A percentile compares a stretch with the other conserved stretches of the same genome.
These are phyloP conservation scores for Karstenula rhodostoma DNA, from an alignment of 2,329 filamentous ascomycete genomes.

Conservation along the genomic window DNA sequence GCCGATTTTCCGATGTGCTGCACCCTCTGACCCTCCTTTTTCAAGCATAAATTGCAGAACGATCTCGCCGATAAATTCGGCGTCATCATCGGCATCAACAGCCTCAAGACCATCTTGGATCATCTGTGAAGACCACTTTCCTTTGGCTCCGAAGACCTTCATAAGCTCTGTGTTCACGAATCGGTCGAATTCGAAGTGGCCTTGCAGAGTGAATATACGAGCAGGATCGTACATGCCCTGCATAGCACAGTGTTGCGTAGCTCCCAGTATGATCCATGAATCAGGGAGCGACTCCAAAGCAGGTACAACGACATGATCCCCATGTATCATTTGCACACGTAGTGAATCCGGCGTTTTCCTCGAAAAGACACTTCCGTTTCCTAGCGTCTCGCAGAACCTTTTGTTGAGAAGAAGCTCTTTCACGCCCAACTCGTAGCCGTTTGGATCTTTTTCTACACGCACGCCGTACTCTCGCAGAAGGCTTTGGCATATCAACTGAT, in stretches of 20 bases:
- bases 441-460: conserved; percentile 33
- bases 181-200: conserved; percentile 55
- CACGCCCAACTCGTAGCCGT: conserved; percentile 40
- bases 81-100: conserved; percentile 40
- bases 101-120: conserved; percentile 29
- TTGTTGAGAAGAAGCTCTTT: conserved; percentile 29
- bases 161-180: conserved; percentile 52
- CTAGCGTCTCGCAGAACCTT: conserved; percentile 22
- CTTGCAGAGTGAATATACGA: conserved; percentile 53
- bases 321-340: conserved; percentile 52
- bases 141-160: conserved; percentile 43
- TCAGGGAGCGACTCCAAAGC: conserved; percentile 22
- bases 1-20: conserved; percentile 15
- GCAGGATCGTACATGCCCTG: conserved; percentile 53
- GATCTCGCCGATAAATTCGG: conserved; percentile 38
- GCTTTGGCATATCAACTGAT: conserved; percentile 53
- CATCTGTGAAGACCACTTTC: conserved; percentile 30
- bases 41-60: conserved; percentile 45
- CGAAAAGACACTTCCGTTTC: neutral
- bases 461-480: conserved; percentile 44
- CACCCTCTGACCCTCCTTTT: conserved; percentile 3
- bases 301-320: conserved; percentile 38
- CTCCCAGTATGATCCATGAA: conserved; percentile 32
- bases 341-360: conserved; percentile 22
- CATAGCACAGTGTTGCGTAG: conserved; percentile 44